These are phyloP conservation scores for Stephania yunnanensis DNA, from an alignment of 164 flowering plant species.

Conservation along the genomic window DNA sequence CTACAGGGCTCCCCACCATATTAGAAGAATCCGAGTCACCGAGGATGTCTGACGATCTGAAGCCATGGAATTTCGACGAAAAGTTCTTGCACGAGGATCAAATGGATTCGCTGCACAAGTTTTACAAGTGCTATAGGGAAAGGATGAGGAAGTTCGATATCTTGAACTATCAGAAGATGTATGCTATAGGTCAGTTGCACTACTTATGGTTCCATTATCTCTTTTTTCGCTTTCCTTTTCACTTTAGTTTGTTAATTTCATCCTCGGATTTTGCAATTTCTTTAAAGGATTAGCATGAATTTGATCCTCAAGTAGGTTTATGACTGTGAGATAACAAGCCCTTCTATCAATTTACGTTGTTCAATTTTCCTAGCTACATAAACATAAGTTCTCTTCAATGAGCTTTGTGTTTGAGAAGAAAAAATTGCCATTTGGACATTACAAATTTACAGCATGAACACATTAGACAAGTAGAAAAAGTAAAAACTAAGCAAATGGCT, in stretches of 20 bases:
- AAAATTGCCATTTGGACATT: not conserved
- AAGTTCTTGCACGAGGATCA: conserved; percentile 49
- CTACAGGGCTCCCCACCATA: conserved; percentile 90
- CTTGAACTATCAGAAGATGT: conserved; percentile 93
- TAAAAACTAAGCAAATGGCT: not conserved
- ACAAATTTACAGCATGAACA: not conserved
- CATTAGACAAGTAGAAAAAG: not conserved
- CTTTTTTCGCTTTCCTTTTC: not conserved
- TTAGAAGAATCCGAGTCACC: conserved; percentile 79
- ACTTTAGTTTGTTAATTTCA: not conserved
- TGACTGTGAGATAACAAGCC: not conserved
- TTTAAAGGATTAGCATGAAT: too few relatives aligned
- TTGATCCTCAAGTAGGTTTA: not conserved
- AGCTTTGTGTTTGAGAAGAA: too few relatives aligned
- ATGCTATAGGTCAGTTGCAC: conserved; percentile 62
- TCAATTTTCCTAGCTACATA: not conserved
- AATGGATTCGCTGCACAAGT: conserved; percentile 63
- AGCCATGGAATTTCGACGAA: conserved; percentile 89
- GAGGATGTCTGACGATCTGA: conserved; percentile 61
- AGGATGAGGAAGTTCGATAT: conserved; percentile 89
- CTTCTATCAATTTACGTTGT: not conserved
- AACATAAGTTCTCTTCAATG: too few relatives aligned
- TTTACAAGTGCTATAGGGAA: conserved; percentile 75
- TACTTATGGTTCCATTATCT: not conserved
- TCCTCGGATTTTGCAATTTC: too few relatives aligned